These are phyloP conservation scores for Colletotrichum paranaense DNA, from an alignment of 2,329 filamentous ascomycete species.

Conservation along the genomic window DNA sequence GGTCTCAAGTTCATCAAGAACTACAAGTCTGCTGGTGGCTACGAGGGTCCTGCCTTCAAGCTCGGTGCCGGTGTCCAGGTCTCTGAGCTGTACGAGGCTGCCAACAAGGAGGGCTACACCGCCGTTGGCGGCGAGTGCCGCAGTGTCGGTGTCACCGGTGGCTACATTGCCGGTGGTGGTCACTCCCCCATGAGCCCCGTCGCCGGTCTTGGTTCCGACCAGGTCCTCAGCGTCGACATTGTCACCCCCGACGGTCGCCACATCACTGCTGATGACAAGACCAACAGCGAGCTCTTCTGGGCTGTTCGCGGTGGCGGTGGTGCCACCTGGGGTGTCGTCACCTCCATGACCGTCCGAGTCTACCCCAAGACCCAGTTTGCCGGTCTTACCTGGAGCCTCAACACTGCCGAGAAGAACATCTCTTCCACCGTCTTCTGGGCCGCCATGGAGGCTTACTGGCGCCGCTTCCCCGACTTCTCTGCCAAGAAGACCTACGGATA, in stretches of 20 bases:
- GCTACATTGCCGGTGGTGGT: slow-evolving; percentile 53
- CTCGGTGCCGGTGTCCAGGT: slow-evolving; percentile 66
- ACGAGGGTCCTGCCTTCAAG: slow-evolving; percentile 63
- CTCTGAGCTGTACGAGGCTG: slow-evolving; percentile 63
- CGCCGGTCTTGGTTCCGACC: slow-evolving; percentile 57
- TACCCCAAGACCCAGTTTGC: slow-evolving; percentile 47
- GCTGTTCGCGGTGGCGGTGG: slow-evolving; percentile 59
- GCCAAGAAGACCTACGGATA: slow-evolving; percentile 43
- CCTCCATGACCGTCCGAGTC: slow-evolving; percentile 49
- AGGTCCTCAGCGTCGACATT: slow-evolving; percentile 61
- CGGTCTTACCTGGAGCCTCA: slow-evolving; percentile 45
- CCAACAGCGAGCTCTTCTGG: slow-evolving; percentile 62
- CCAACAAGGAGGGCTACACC: slow-evolving; percentile 55
- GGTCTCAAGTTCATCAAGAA: slow-evolving; percentile 41
- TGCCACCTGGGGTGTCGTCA: slow-evolving; percentile 57
- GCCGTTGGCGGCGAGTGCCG: slow-evolving; percentile 66
- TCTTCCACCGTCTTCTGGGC: slow-evolving; percentile 46
- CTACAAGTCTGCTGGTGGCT: slow-evolving; percentile 39
- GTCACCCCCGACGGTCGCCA: slow-evolving; percentile 57
- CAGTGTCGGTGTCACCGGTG: slow-evolving; percentile 43
- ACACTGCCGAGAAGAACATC: slow-evolving; percentile 41
- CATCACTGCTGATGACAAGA: slow-evolving; percentile 51
- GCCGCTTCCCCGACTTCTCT: slow-evolving; percentile 44
- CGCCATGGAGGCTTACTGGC: slow-evolving; percentile 46
- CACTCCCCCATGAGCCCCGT: slow-evolving; percentile 59